Conservation (phyloP, 2,329 filamentous ascomycete genomes). For the Knufia fluminis region DNA sequence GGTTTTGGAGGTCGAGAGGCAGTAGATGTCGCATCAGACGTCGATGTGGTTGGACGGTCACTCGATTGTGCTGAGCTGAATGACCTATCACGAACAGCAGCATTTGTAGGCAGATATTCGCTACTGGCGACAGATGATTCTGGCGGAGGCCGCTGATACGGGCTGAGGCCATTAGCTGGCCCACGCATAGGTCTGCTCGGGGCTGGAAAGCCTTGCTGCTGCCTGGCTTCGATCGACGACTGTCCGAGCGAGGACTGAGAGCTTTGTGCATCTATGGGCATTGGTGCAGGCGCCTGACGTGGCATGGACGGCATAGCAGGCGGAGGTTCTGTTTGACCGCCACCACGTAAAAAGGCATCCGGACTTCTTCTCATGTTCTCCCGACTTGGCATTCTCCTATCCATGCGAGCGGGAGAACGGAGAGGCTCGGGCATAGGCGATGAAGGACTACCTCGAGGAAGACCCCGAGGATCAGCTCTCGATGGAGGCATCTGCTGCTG, state of each 20-base stretch:
- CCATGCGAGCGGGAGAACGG: constrained; percentile 4
- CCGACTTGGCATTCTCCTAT: constrained; percentile 3
- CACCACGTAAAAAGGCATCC: background rate
- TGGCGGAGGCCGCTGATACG: background rate
- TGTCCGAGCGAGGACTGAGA: background rate
- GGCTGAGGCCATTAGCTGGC: background rate
- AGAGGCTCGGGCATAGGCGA: constrained; percentile 10
- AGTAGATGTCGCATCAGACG: background rate
- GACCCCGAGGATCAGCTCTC: constrained; percentile 10
- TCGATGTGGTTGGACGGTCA: constrained; percentile 1
- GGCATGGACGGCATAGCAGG: constrained; percentile 7
- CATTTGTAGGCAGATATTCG: constrained; percentile 1
- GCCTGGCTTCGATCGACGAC: background rate
- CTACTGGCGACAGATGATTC: background rate
- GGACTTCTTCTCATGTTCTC: constrained; percentile 5
- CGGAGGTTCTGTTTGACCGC: background rate
- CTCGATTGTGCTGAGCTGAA: constrained; percentile 5
- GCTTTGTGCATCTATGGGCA: background rate
- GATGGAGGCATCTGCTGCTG: background rate
- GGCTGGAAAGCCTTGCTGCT: constrained; percentile 6
- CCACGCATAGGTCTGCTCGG: background rate
- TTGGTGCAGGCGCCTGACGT: background rate
- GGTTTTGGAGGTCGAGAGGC: constrained; percentile 1
- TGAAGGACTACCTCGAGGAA: constrained; percentile 13
- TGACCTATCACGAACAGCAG: constrained; percentile 3